Percentiles rank a stretch among this genome's conserved stretches.
Conservation (phyloP, 2,329 filamentous ascomycete species). For the Stemphylium vesicarium region DNA sequence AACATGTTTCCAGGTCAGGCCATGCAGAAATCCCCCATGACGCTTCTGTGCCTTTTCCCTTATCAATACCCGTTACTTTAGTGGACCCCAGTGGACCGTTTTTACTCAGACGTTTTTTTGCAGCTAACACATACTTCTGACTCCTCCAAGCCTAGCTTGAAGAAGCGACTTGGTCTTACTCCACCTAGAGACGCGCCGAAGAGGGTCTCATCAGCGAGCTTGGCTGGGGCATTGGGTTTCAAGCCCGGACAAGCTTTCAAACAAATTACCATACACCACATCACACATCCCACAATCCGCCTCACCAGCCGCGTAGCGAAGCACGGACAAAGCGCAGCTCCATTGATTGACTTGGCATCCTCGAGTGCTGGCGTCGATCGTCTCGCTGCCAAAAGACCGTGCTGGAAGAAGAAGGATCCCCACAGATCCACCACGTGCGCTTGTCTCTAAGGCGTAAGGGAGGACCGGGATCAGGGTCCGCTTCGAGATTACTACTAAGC, state of each 20-base stretch:
- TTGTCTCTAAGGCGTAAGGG: conserved; percentile 9
- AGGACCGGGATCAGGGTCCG: conserved; percentile 9
- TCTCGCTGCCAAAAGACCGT: conserved; percentile 13
- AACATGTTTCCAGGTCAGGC: not conserved
- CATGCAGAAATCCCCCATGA: not conserved
- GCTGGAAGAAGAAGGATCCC: conserved; percentile 5
- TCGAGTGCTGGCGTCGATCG: conserved; percentile 9
- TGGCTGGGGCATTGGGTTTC: conserved; percentile 32
- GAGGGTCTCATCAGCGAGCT: conserved; percentile 18
- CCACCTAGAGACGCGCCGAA: conserved; percentile 13
- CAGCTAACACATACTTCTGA: conserved; percentile 8
- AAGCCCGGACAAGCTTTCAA: conserved; percentile 27
- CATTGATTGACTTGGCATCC: conserved; percentile 15
- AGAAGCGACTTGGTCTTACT: conserved; percentile 3
- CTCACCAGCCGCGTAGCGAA: conserved; percentile 11
- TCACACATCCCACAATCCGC: conserved; percentile 8
- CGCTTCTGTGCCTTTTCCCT: not conserved
- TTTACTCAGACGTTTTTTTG: conserved; percentile 14
- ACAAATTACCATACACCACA: conserved; percentile 28
- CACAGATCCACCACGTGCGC: conserved; percentile 8
- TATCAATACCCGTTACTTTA: conserved; percentile 15
- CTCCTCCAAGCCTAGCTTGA: conserved; percentile 5
- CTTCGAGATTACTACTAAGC: conserved; percentile 1
- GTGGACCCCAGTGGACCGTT: conserved; percentile 23
- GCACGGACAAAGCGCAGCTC: conserved; percentile 1